These are phyloP conservation scores for Ceratocystis albifundus DNA, from an alignment of 2,329 filamentous ascomycete genomes.

Conservation along the genomic window DNA sequence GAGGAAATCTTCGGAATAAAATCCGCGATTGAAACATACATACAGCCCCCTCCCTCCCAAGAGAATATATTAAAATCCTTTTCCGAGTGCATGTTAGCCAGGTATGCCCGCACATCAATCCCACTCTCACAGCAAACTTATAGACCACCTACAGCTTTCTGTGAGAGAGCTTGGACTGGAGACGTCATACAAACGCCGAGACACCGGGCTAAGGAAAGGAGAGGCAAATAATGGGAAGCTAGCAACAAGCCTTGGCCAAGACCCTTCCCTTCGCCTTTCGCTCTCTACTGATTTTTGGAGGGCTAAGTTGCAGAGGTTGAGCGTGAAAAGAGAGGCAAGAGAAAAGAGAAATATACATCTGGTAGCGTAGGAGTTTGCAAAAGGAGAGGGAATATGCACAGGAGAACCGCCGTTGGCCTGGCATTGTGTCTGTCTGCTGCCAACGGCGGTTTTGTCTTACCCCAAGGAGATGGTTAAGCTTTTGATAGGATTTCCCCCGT, in stretches of 20 bases:
- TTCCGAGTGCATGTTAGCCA: background rate
- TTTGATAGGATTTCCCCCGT: background rate
- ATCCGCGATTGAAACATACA: background rate
- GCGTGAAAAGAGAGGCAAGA: background rate
- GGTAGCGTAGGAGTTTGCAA: too few relatives aligned
- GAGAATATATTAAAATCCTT: conserved; percentile 13
- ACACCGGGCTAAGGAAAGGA: background rate
- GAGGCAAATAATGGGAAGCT: background rate
- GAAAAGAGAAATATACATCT: background rate
- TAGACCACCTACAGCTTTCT: background rate
- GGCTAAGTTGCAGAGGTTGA: background rate
- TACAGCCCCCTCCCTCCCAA: background rate
- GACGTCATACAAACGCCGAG: conserved; percentile 10
- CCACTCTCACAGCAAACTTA: background rate
- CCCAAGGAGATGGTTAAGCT: conserved; percentile 14
- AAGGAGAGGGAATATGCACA: background rate
- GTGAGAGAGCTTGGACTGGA: background rate
- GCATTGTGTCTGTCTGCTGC: background rate
- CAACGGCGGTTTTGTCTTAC: background rate
- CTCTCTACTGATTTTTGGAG: background rate
- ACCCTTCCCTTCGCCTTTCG: too few relatives aligned
- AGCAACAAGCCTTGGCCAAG: background rate
- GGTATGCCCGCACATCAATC: background rate
- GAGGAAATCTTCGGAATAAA: conserved; percentile 6
- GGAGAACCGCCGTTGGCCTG: background rate